phyloP scores from a whole-genome alignment of 805 yeast species.

The Wickerhamomyces pijperi region DNA sequence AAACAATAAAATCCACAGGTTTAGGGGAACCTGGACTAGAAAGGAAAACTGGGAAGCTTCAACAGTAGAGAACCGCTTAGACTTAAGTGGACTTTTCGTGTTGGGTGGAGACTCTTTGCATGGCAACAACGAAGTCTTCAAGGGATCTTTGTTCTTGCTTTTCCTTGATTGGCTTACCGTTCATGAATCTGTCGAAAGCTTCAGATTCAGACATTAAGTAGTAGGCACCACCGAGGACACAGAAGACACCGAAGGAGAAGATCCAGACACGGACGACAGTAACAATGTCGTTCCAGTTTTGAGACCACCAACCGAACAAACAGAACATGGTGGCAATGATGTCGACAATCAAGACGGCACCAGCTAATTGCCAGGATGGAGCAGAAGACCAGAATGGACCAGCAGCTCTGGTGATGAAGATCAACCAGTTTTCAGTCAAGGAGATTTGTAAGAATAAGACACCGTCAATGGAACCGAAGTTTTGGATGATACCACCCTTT shows the following conservation, averaged over 20 bases:
- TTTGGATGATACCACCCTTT: conserved; percentile 90
- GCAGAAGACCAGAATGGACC: conserved; percentile 97
- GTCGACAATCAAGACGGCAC: conserved; percentile 88
- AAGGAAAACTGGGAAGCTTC: conserved; percentile 1
- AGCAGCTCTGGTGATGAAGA: conserved; percentile 91
- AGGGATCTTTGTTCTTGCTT: conserved; percentile 51
- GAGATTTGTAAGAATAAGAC: conserved; percentile 89
- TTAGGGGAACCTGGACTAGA: too few relatives aligned
- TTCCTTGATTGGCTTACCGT: conserved; percentile 62
- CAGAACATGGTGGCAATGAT: conserved; percentile 86
- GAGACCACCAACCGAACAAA: conserved; percentile 96
- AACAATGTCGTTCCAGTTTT: conserved; percentile 93
- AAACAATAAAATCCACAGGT: conserved; percentile 1
- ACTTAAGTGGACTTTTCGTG: conserved; percentile 66
- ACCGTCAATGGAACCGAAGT: conserved; percentile 92
- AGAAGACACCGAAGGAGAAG: conserved; percentile 95
- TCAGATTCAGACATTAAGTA: conserved; percentile 80
- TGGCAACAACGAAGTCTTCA: conserved; percentile 77
- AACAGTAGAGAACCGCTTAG: conserved; percentile 2
- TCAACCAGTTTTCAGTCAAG: conserved; percentile 94
- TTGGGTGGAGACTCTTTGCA: conserved; percentile 85
- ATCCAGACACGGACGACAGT: conserved; percentile 91
- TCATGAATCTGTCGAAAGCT: conserved; percentile 73
- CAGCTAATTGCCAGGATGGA: conserved; percentile 95
- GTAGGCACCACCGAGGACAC: conserved; percentile 93